Evolutionary conservation across 768 basidiomycete genomes (phyloP).

Genomic region (Macrolepiota fuliginosa): DNA sequence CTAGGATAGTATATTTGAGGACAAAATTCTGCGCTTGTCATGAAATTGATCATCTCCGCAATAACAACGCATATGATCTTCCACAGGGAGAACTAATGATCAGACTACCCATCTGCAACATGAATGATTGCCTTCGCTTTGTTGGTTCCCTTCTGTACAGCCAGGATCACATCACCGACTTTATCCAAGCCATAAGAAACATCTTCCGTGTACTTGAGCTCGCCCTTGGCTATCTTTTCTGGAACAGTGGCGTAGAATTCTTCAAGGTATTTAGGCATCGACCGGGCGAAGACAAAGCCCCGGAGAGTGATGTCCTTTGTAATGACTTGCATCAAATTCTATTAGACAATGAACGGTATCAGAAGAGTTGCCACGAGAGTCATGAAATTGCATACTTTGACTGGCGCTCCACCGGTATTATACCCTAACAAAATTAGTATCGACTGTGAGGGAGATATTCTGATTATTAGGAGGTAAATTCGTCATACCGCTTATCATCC

Average conservation of each 20-base stretch:
- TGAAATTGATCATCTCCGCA: too few species aligned
- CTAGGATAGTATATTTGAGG: too few species aligned
- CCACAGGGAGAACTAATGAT: too few species aligned
- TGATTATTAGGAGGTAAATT: conserved; percentile 14
- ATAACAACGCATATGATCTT: too few species aligned
- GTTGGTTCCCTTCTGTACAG: conserved; percentile 32
- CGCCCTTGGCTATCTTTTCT: conserved; percentile 31
- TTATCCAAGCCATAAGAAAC: conserved; percentile 40
- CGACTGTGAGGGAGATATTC: background rate
- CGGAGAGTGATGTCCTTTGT: conserved; percentile 37
- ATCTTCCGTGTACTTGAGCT: conserved; percentile 48
- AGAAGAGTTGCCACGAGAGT: background rate
- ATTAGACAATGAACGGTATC: background rate
- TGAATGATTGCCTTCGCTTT: conserved; percentile 33
- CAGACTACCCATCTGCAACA: conserved; percentile 26
- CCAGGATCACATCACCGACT: conserved; percentile 32
- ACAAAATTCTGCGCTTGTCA: too few species aligned
- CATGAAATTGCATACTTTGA: conserved; percentile 23
- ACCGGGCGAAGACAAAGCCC: conserved; percentile 37
- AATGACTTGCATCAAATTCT: conserved; percentile 39
- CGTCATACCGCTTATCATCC: conserved; percentile 29
- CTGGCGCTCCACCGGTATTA: conserved; percentile 26
- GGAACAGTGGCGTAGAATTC: conserved; percentile 39
- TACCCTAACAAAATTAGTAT: conserved; percentile 22
- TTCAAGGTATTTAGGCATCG: conserved; percentile 25